Evolutionary conservation across 768 basidiomycete species (phyloP), one percentile per base, ranked within the genome.

Genomic region (Rhodotorula kratochvilovae): DNA sequence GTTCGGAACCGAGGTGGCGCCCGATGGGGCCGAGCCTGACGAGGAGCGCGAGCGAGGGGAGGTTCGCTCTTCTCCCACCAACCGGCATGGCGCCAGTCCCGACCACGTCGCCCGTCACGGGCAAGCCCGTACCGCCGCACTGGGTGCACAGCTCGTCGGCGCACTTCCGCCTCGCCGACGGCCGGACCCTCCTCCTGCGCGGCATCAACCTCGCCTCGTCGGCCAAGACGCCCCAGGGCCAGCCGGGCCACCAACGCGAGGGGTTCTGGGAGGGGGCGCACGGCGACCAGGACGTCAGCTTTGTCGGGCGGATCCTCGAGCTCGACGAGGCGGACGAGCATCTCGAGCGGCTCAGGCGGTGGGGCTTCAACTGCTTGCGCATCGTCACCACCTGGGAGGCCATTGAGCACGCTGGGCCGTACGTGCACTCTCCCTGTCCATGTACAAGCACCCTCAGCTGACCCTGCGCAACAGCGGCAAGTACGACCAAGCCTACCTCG

Each of bases 171-270:
- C 75, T 77, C 57, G 64, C 65, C 46, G 62, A 64, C 62, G 79
- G 91, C 31, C 86, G 92, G 57, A 88, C 89, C 0, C 80, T 95
- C 29, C 83, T 97, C 25, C 83, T 99, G 0, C 87, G 95, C 63
- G 96, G 96, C n/a, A 90, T 97, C 55, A 99, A 99, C 80, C 86
- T 98, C 57, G 89, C 91, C 21, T 91, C 91, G 15, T 87, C 91
- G 2, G 86, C 89, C 58, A 99, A 99, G 79, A 87, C 89, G 0
- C 94, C 95, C 0, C 78, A 87, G 1, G 86, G 84, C 58, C 84
- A 86, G 66, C 90, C 87, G 0, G 89, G 88, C 0, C 85, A 90
- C 69, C 76, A 86, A 39, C 83, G 87, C 3, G 86, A 90, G 2
- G 87, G 84, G 27, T 91, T 96, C 80, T 96, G 92, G 91, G 88